Evolutionary conservation across 2,329 filamentous ascomycete species (phyloP), one percentile per base, ranked within the genome.

Genomic region (Neofusicoccum laricinum): DNA sequence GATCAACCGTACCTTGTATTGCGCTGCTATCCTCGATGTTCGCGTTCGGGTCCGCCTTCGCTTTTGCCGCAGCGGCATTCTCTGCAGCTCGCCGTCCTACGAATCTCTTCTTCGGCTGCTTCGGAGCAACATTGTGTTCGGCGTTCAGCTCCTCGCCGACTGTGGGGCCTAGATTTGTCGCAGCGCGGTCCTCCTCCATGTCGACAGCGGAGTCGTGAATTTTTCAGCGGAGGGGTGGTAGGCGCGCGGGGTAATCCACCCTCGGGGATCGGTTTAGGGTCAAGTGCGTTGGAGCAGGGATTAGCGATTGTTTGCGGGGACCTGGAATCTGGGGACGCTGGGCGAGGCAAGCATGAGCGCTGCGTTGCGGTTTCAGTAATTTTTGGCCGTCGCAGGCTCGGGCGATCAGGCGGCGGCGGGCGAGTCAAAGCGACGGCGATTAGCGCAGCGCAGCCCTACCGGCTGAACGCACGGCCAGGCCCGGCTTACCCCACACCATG

Each of bases 61-160:
- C 45, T 10, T 41, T 57, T 36, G 63, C 79, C 71, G 81, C 83
- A 65, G 82, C 77, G 45, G 85, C 80, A 69, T 86, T 84, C 71
- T 88, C 86, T 66, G 87, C 83, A 8, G 91, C 91, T 21, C 89
- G 87, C 69, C 92, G 85, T 34, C 95, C 95, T 17, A 99, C 90
- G 70, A 99, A 99, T 65, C 94, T 87, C 78, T 94, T 93, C 81
- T 91, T 96, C 21, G 95, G 95, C 71, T 94, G 90, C 73, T 85
- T 91, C 55, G 79, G 76, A 1, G 74, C 74, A 19, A 81, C 69
- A 6, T 77, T 77, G 25, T 80, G 76, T 65, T 82, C 84, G 75
- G 78, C 82, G 69, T 75, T 79, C 72, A 85, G 83, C 67, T 88
- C 88, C 45, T 90, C 86, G 68, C 90, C 86, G 3, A 25, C 32